phyloP scores from a whole-genome alignment of 805 yeast genomes.

The Lipomyces anomalus region DNA sequence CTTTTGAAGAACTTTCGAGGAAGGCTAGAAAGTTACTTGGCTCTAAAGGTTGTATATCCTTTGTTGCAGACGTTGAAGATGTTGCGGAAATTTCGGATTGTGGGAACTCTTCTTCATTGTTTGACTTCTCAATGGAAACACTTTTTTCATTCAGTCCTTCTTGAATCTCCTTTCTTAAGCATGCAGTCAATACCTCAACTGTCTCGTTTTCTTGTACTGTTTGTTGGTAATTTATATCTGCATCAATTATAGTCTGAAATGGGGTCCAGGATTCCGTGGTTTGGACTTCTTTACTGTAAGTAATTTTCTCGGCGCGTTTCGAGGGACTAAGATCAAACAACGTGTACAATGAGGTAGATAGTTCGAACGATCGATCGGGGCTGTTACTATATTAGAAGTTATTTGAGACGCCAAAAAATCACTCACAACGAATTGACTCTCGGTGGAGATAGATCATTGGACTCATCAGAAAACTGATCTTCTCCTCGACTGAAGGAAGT shows the following conservation, averaged over 20 bases:
- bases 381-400: too few species aligned
- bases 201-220: background rate
- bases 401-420: too few species aligned
- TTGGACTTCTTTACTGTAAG: conserved; percentile 31
- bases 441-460: background rate
- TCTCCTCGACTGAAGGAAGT: conserved; percentile 1
- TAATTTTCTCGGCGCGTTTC: conserved; percentile 3
- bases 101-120: background rate
- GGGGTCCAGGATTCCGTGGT: conserved; percentile 21
- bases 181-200: conserved; percentile 1
- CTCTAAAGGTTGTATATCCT: background rate
- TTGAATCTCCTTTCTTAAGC: conserved; percentile 9
- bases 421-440: too few species aligned
- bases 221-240: too few species aligned
- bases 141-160: conserved; percentile 4
- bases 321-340: conserved; percentile 6
- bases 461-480: conserved; percentile 1
- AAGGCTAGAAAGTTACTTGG: conserved; percentile 19
- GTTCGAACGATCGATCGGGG: conserved; percentile 1
- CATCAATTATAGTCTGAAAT: background rate
- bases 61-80: background rate
- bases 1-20: conserved; percentile 30
- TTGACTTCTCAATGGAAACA: background rate
- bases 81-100: background rate
- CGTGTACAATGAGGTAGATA: conserved; percentile 1